Conservation (phyloP, 176 grass and related monocot species). For the Alopecurus myosuroides region DNA sequence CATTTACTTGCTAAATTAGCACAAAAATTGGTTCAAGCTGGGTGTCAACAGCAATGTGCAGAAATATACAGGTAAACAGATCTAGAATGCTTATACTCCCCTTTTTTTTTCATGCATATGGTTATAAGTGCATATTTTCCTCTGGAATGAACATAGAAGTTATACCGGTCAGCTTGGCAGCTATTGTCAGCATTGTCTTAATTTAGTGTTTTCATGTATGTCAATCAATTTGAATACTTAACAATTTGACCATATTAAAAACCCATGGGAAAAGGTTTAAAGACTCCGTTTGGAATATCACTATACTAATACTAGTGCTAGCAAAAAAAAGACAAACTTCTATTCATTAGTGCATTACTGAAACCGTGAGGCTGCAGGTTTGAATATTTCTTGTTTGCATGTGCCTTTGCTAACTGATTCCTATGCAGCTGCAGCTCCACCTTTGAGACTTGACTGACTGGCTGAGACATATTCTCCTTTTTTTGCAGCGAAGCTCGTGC, state of each 20-base stretch:
- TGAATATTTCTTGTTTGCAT: neutral
- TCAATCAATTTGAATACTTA: neutral
- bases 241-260: neutral
- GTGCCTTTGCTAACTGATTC: no score
- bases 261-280: no score
- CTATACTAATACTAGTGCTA: neutral
- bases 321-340: neutral
- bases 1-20: conserved; percentile 85
- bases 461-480: conserved; percentile 21
- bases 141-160: neutral
- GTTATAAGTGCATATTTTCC: no score
- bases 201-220: neutral
- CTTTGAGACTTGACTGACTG: neutral
- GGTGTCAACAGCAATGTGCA: conserved; percentile 68
- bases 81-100: neutral
- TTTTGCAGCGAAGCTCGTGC: conserved; percentile 68
- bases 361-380: neutral
- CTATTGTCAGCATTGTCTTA: neutral
- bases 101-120: neutral
- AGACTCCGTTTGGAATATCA: neutral
- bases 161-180: neutral
- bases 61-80: conserved; percentile 48
- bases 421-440: neutral
- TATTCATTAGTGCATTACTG: neutral
- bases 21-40: conserved; percentile 84